These are phyloP conservation scores for Candida nanaspora DNA, from an alignment of 805 yeast species.

Conservation along the genomic window DNA sequence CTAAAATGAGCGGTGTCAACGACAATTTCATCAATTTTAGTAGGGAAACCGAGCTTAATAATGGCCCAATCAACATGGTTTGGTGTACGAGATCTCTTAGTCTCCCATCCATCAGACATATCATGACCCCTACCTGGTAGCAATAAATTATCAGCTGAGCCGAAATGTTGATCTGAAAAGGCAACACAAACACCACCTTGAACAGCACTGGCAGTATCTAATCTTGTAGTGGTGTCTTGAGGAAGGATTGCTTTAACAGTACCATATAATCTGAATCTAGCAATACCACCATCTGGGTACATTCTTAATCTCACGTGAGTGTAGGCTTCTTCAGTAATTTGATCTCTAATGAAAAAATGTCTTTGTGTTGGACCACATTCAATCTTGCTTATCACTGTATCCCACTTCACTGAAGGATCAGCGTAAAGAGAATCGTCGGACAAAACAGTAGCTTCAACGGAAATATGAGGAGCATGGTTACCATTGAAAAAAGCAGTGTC, in stretches of 20 bases:
- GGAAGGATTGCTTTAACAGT: conserved; percentile 68
- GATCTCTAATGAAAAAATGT: conserved; percentile 67
- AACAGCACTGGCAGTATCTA: conserved; percentile 76
- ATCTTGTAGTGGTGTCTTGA: conserved; percentile 30
- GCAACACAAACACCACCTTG: conserved; percentile 86
- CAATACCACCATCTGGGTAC: conserved; percentile 99
- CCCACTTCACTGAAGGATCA: conserved; percentile 48
- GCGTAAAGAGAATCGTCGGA: conserved; percentile 27
- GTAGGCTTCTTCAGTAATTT: conserved; percentile 52
- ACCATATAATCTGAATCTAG: conserved; percentile 88
- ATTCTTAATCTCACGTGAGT: conserved; percentile 80
- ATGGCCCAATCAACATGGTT: conserved; percentile 93
- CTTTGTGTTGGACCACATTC: conserved; percentile 89
- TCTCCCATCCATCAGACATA: conserved; percentile 99
- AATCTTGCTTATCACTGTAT: conserved; percentile 51
- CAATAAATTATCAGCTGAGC: conserved; percentile 81
- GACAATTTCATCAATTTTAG: conserved; percentile 51
- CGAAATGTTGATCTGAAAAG: conserved; percentile 89
- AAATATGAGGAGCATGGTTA: conserved; percentile 86
- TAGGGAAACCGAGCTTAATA: conserved; percentile 63
- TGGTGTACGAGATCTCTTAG: conserved; percentile 74
- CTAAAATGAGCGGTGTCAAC: conserved; percentile 92
- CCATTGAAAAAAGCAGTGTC: conserved; percentile 95
- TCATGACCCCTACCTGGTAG: conserved; percentile 93
- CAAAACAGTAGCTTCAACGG: conserved; percentile 63